Conservation (phyloP, 1,139 yeast genomes). For the Suhomyces bribrorum region DNA sequence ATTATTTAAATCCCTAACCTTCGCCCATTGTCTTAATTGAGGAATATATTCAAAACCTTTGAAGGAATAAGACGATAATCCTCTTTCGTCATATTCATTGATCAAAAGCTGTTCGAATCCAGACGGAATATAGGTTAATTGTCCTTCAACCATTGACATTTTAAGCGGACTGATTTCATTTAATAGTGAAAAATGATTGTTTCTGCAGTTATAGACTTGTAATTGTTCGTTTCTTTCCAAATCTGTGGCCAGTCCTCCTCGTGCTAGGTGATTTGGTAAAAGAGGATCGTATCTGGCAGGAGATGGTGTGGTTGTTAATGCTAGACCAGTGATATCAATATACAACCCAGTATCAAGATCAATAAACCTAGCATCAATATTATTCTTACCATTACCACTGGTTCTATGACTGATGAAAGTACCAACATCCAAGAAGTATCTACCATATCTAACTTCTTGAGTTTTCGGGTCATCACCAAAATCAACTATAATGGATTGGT, state of each 20-base stretch:
- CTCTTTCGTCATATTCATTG: constrained; percentile 31
- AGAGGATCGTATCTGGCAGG: constrained; percentile 16
- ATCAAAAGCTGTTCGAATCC: constrained; percentile 28
- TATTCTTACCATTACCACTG: constrained; percentile 20
- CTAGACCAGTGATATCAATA: constrained; percentile 24
- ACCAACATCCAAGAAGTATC: constrained; percentile 22
- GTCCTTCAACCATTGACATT: constrained; percentile 36
- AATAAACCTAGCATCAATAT: constrained; percentile 24
- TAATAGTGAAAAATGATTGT: constrained; percentile 22
- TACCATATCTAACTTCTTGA: constrained; percentile 19
- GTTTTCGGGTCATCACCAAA: constrained; percentile 15
- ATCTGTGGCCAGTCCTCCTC: constrained; percentile 9
- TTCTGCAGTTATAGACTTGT: constrained; percentile 20
- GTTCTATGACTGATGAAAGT: constrained; percentile 18
- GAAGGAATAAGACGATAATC: constrained; percentile 16
- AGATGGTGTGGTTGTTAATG: constrained; percentile 15
- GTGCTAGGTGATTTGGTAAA: constrained; percentile 5
- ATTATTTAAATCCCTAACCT: constrained; percentile 19
- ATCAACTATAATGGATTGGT: constrained; percentile 21
- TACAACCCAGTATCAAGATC: constrained; percentile 24
- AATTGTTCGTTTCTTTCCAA: constrained; percentile 13
- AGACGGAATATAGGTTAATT: constrained; percentile 34
- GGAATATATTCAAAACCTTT: constrained; percentile 19
- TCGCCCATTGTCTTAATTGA: constrained; percentile 32
- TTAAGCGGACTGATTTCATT: constrained; percentile 34